Base-by-base conservation (phyloP, 495 filamentous ascomycete species). In the Xylaria acuta region DNA sequence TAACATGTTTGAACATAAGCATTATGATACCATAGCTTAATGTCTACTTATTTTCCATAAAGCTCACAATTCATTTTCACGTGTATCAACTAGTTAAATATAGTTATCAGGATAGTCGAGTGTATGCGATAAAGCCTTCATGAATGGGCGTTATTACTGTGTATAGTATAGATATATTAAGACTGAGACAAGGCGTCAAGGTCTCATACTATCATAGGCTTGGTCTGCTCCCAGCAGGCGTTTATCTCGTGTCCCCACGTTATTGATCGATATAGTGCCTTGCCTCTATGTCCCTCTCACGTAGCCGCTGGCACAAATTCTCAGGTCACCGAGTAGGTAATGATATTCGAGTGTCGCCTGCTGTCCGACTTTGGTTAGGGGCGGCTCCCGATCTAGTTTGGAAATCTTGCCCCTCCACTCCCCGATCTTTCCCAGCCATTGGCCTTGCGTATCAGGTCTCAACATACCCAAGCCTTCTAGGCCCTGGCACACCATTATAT, bases 401-500 rank as follows among this genome's bases (percentile, higher is more conserved):
- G 53, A 54, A 34, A 75, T 75, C 53, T 65, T 60, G 9, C 65
- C 27, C 38, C 70, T 63, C 69, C 70, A 70, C 41, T 71, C 73
- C 18, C 22, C 38, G 27, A 75, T 73, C 62, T 65, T 64, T 1
- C n/a, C 51, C 11, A 67, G 51, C 67, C 71, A 74, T 25, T 18
- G 7, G 22, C 71, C 51, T 18, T 49, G 56, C 20, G 30, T 62
- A 12, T 64, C 65, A 5, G 65, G 62, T 22, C 18, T 22, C 20
- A 72, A 43, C 73, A 75, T 73, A 12, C 70, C 64, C 8, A 70
- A 4, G 0, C 66, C 73, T 32, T 71, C 70, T 18, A 76, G 5
- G 6, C 75, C 73, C 34, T 74, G 69, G 11, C 69, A 75, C 16
- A 70, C 32, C 73, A 75, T 63, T 8, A 75, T 22, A 22, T 32